These are phyloP conservation scores for Diospyros lotus DNA, from an alignment of 148 eudicot genomes.

Conservation along the genomic window DNA sequence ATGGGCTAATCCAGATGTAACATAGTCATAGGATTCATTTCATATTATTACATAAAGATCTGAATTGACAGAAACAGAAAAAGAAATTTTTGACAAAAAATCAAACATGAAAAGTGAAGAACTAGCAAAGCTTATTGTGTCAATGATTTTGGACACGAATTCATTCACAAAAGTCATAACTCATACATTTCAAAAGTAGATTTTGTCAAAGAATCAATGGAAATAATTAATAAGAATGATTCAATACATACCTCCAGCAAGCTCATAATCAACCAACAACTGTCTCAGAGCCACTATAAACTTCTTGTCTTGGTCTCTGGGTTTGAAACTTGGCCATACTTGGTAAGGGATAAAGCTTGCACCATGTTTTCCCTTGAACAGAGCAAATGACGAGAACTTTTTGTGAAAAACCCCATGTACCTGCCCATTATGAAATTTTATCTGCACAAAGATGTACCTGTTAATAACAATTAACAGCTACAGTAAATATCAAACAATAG, in stretches of 20 bases:
- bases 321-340: conserved; percentile 46
- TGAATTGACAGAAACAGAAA: too few relatives aligned
- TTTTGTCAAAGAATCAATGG: background rate
- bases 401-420: conserved; percentile 61
- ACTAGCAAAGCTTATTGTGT: too few relatives aligned
- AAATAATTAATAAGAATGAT: background rate
- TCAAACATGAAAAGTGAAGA: too few relatives aligned
- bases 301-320: conserved; percentile 48
- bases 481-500: background rate
- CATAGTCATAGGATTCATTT: too few relatives aligned
- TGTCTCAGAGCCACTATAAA: conserved; percentile 55
- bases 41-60: too few relatives aligned
- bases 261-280: conserved; percentile 44
- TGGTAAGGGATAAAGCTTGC: conserved; percentile 62
- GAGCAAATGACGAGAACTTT: conserved; percentile 73
- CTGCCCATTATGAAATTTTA: conserved; percentile 54
- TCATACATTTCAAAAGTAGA: background rate
- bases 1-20: too few relatives aligned
- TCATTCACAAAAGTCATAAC: background rate
- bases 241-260: conserved; percentile 39
- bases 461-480: background rate
- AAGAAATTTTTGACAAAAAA: too few relatives aligned
- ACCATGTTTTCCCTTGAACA: conserved; percentile 67
- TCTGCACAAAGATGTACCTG: conserved; percentile 38
- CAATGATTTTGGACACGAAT: too few relatives aligned